Conservation (phyloP, 768 basidiomycete species). For the Jaapia argillacea region DNA sequence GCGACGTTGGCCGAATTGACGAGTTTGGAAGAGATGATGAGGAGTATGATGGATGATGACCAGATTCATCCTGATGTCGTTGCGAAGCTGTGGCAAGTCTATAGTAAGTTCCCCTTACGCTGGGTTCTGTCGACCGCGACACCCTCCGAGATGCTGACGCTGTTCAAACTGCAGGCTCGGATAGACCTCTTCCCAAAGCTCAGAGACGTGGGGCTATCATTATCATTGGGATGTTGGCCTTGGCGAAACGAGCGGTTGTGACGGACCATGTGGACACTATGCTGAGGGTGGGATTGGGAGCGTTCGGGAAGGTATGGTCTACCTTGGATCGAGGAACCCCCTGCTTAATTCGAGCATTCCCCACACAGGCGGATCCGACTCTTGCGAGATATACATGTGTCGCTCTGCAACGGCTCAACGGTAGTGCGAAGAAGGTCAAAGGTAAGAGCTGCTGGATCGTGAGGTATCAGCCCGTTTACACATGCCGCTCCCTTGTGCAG, state of each 20-base stretch:
- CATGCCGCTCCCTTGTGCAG: constrained; percentile 27
- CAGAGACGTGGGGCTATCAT: constrained; percentile 95
- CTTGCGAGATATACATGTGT: constrained; percentile 92
- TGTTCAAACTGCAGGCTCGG: constrained; percentile 62
- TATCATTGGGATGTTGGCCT: constrained; percentile 92
- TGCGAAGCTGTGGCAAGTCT: constrained; percentile 91
- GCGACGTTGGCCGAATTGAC: constrained; percentile 93
- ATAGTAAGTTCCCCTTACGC: constrained; percentile 46
- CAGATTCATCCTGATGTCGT: constrained; percentile 80
- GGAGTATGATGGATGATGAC: constrained; percentile 88
- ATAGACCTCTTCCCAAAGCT: constrained; percentile 60
- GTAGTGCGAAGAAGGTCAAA: constrained; percentile 96
- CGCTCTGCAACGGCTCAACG: constrained; percentile 84
- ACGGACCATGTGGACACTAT: constrained; percentile 77
- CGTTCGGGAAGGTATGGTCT: constrained; percentile 60
- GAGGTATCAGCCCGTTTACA: not conserved
- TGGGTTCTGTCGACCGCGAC: no score
- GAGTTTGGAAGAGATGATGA: constrained; percentile 93
- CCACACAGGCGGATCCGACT: constrained; percentile 65
- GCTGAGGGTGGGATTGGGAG: constrained; percentile 80
- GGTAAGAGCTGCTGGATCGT: constrained; percentile 30
- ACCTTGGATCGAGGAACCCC: not conserved
- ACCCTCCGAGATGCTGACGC: not conserved
- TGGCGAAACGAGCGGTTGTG: constrained; percentile 71
- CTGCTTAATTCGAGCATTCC: not conserved